Percentiles rank a stretch among this genome's conserved stretches.
These are phyloP conservation scores for Saccharomycopsis fodiens DNA, from an alignment of 805 yeast genomes.

Conservation along the genomic window DNA sequence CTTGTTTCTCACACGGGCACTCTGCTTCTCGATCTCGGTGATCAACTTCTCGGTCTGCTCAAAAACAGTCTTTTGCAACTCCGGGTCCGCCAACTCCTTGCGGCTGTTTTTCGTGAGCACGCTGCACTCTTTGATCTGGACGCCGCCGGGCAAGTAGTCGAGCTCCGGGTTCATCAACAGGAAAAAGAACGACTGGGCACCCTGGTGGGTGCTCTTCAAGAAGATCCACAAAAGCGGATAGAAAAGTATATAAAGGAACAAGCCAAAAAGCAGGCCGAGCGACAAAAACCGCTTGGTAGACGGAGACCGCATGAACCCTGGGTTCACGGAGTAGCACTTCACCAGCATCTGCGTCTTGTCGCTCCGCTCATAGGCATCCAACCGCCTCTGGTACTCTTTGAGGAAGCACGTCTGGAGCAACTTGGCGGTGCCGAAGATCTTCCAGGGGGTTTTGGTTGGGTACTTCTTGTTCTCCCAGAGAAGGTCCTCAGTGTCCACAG, in stretches of 20 bases:
- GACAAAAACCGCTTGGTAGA: constrained; percentile 72
- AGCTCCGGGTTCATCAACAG: constrained; percentile 69
- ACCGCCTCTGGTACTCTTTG: constrained; percentile 65
- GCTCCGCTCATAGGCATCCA: constrained; percentile 51
- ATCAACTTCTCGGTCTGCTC: constrained; percentile 55
- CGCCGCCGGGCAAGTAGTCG: constrained; percentile 53
- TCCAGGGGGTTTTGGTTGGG: constrained; percentile 60
- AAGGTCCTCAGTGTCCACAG: constrained; percentile 52
- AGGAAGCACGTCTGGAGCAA: constrained; percentile 67
- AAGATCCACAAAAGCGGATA: constrained; percentile 83
- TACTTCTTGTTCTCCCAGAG: constrained; percentile 55
- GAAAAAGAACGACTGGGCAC: constrained; percentile 70
- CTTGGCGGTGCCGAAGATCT: constrained; percentile 75
- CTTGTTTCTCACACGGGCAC: constrained; percentile 59
- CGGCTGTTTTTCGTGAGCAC: constrained; percentile 40
- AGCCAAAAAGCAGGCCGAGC: constrained; percentile 62
- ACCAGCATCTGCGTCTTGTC: constrained; percentile 65
- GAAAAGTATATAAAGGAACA: constrained; percentile 54
- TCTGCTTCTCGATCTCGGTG: constrained; percentile 53
- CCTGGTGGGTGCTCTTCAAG: constrained; percentile 67
- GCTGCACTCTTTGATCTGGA: constrained; percentile 70
- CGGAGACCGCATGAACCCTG: constrained; percentile 88
- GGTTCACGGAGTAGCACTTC: constrained; percentile 71
- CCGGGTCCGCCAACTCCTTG: constrained; percentile 54
- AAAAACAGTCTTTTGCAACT: constrained; percentile 51